phyloP scores from a whole-genome alignment of 176 grass and related monocot species.

The Hordeum vulgare region MorexV3_pseudomolecules_assembly NC_058518.1:383900729-383901228 shows the following conservation, averaged over 20 bases:
- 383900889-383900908: neutral
- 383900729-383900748: neutral
- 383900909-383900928: constrained; percentile 1
- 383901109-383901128: neutral
- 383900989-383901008: neutral
- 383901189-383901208: neutral
- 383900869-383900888: neutral
- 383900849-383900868: neutral
- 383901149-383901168: too few relatives aligned
- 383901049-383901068: neutral
- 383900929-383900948: neutral
- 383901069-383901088: neutral
- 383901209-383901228: neutral
- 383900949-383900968: neutral
- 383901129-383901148: neutral
- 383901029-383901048: too few relatives aligned
- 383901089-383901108: neutral
- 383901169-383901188: too few relatives aligned
- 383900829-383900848: neutral
- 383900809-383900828: neutral
- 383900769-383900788: neutral
- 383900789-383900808: constrained; percentile 4
- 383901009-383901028: neutral
- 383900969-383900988: neutral
- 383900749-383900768: neutral